phyloP scores from a whole-genome alignment of 345 rosid genomes.

The rapeseed (Brassica napus) region Da-Ae NC_063439.1:23148501-23149000 shows the following conservation, averaged over 20 bases:
- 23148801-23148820: neutral
- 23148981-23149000: too few relatives aligned
- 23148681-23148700: neutral
- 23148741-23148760: neutral
- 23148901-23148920: neutral
- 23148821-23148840: neutral
- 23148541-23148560: neutral
- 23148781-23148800: neutral
- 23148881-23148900: neutral
- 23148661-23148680: neutral
- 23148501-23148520: constrained; percentile 1
- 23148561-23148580: neutral
- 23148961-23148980: too few relatives aligned
- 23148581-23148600: neutral
- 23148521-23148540: constrained; percentile 3
- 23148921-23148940: neutral
- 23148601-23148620: constrained; percentile 3
- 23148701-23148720: neutral
- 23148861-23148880: neutral
- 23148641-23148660: neutral
- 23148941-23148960: neutral
- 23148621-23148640: neutral
- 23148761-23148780: neutral
- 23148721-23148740: neutral
- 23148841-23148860: neutral